A percentile compares a stretch with the other conserved stretches of the same genome.
These are phyloP conservation scores for Hymenoscyphus linearis DNA, from an alignment of 2,329 filamentous ascomycete species.

Conservation along the genomic window DNA sequence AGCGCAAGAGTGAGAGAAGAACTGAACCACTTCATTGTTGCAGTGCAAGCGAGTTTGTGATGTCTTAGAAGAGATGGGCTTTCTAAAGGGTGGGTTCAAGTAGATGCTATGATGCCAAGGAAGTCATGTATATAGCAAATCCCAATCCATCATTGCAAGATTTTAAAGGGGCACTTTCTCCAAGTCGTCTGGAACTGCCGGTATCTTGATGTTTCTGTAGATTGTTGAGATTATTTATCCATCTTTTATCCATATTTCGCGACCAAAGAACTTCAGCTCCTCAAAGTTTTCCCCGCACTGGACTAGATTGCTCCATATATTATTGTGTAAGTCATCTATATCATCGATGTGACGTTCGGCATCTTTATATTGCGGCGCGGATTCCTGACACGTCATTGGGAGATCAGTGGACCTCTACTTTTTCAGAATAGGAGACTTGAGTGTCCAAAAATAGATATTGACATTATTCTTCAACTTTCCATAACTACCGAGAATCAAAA, in stretches of 20 bases:
- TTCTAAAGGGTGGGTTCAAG: not conserved
- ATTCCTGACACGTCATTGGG: not conserved
- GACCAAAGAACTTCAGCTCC: not conserved
- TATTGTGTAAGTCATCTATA: not conserved
- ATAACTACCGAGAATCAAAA: conserved; percentile 1
- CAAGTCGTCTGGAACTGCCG: conserved; percentile 3
- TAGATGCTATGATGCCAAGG: not conserved
- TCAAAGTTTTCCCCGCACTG: conserved; percentile 3
- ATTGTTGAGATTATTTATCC: not conserved
- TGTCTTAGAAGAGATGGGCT: not conserved
- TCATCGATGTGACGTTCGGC: not conserved
- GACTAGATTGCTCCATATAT: not conserved
- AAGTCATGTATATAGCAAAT: not conserved
- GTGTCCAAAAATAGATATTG: not conserved
- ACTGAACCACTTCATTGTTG: conserved; percentile 11
- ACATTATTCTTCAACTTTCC: not conserved
- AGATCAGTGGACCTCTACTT: not conserved
- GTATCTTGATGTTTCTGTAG: not conserved
- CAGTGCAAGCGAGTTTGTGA: not conserved
- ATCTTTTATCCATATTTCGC: conserved; percentile 1
- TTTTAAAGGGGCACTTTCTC: not conserved
- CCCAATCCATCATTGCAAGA: not conserved
- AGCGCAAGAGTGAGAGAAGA: conserved; percentile 4
- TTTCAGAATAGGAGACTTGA: not conserved
- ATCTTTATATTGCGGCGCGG: not conserved